A percentile compares a stretch with the other conserved stretches of the same genome.
phyloP scores from a whole-genome alignment of 257 asterid genomes.

The Anisodus acutangulus region DNA sequence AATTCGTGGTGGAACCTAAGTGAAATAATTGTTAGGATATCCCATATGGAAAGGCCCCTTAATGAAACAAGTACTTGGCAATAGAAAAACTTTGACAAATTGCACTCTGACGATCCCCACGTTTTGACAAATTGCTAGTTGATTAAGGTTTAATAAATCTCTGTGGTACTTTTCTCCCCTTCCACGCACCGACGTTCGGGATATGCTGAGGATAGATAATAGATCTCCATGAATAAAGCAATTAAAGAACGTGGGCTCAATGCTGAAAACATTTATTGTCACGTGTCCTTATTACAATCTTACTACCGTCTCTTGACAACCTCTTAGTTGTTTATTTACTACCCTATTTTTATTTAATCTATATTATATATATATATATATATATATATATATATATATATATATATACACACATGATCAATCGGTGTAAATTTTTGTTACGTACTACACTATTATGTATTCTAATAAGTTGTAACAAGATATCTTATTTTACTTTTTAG shows the following conservation, averaged over 20 bases:
- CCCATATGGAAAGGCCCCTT: background rate
- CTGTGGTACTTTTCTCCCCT: background rate
- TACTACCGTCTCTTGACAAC: background rate
- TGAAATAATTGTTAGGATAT: background rate
- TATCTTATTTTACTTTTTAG: no score
- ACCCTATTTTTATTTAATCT: background rate
- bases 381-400: background rate
- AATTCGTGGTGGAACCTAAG: background rate
- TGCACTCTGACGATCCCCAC: background rate
- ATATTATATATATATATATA: background rate
- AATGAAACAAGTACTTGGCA: background rate
- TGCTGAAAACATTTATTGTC: background rate
- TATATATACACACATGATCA: background rate
- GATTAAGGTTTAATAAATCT: background rate
- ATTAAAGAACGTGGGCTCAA: background rate
- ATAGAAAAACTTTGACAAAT: background rate
- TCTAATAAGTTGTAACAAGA: no score
- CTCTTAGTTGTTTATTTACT: background rate
- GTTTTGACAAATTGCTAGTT: background rate
- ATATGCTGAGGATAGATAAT: background rate
- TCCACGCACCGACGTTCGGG: background rate
- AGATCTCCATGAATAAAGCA: background rate
- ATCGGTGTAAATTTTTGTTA: no score
- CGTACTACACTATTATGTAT: no score
- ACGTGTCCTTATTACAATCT: background rate